These are phyloP conservation scores for Rhizopus arrhizus DNA, from an alignment of 371 early-diverging fungal species.

Conservation along the genomic window DNA sequence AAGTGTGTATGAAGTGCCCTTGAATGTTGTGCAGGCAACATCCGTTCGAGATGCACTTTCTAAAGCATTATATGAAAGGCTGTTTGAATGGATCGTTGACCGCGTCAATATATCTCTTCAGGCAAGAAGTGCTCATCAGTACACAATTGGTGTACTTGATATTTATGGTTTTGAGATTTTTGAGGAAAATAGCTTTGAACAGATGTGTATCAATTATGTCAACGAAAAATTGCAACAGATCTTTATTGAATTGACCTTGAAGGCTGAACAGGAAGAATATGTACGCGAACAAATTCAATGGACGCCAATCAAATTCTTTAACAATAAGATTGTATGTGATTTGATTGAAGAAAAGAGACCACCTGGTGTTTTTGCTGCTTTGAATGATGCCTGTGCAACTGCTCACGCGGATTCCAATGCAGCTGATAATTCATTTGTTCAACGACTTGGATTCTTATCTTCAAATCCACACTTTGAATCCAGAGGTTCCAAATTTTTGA, in stretches of 20 bases:
- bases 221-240: constrained; percentile 99
- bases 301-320: constrained; percentile 99
- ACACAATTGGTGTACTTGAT: constrained; percentile 94
- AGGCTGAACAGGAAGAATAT: constrained; percentile 98
- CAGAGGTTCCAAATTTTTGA: constrained; percentile 75
- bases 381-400: constrained; percentile 94
- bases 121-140: constrained; percentile 63
- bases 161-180: constrained; percentile 97
- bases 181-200: constrained; percentile 98
- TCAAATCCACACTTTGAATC: constrained; percentile 81
- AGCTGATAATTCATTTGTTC: constrained; percentile 87
- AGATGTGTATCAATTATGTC: constrained; percentile 99
- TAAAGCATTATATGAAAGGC: constrained; percentile 78
- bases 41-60: constrained; percentile 87
- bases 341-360: constrained; percentile 95
- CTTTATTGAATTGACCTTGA: constrained; percentile 98
- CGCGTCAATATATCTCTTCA: constrained; percentile 80
- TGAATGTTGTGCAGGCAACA: constrained; percentile 79
- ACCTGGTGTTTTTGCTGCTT: constrained; percentile 89
- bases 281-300: constrained; percentile 97
- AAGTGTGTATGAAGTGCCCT: constrained; percentile 77
- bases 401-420: constrained; percentile 88
- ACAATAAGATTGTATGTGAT: constrained; percentile 97
- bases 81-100: constrained; percentile 91
- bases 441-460: constrained; percentile 70